Evolutionary conservation across 2,329 filamentous ascomycete species (phyloP), one percentile per base, ranked within the genome.

Genomic region (Cladophialophora psammophila): DNA sequence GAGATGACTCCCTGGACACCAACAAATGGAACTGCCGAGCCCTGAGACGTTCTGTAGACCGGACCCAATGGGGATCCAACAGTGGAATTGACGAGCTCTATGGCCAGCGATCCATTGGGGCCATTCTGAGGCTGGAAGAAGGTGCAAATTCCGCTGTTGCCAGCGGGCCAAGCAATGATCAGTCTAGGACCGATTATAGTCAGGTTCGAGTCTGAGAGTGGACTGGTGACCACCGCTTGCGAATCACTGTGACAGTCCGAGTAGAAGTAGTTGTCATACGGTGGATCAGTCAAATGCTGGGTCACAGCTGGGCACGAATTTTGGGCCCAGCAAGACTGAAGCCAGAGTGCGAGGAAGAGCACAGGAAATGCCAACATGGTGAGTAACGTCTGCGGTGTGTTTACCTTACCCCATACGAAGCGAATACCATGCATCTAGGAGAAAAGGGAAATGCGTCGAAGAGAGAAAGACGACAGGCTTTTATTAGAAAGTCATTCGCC

Each of bases 181-280:
- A 90, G 75, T n/a, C 88, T 80, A 8, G 87, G 87, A 0, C 82
- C 80, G 66, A 88, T 85, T 38, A 87, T 78, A 1, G 78, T 82
- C 1, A 88, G 76, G 70, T 88, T 82, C 64, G 84, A 87, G 15
- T 82, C 80, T 1, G 80, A 72, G 0, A 84, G 75, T 13, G 88
- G 87, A 66, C 81, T 88, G 0, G 87, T 90, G 0, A 90, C 78
- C 0, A 90, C 83, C 0, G 87, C 85, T 70, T 90, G 88, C 5
- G 82, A 82, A 38, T 85, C 83, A 1, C 83, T 81, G 68, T 88
- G 81, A 75, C 87, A 90, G 73, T 90, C 87, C 0, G 87, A 89
- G 70, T 88, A 87, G 77, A 90, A 89, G 76, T 87, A 89, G 72
- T 90, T 89, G 45, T 87, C 80, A 67, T 89, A 88, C 0, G 87